Evolutionary conservation across 805 yeast genomes (phyloP).

Genomic region (Lipomyces sp.): DNA sequence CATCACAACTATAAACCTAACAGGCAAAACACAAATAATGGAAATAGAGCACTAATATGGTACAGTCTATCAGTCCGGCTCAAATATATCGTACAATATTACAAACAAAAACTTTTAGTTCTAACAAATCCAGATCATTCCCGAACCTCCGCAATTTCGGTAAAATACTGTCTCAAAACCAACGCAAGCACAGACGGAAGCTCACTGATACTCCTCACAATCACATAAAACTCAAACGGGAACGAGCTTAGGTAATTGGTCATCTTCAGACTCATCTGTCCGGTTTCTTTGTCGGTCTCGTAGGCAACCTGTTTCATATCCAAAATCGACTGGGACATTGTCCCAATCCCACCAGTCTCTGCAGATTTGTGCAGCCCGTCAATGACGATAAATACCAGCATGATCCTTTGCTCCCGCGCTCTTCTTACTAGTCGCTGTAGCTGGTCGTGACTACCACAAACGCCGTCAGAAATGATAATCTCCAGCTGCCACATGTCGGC

Average conservation of each 20-base stretch:
- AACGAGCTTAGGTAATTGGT: slow-evolving; percentile 86
- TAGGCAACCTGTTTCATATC: slow-evolving; percentile 94
- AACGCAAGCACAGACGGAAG: slow-evolving; percentile 89
- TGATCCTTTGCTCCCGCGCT: slow-evolving; percentile 88
- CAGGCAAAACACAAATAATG: too few species aligned
- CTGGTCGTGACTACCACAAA: slow-evolving; percentile 91
- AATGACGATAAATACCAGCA: slow-evolving; percentile 92
- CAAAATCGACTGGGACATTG: slow-evolving; percentile 73
- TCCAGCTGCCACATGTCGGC: slow-evolving; percentile 88
- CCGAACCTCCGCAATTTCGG: slow-evolving; percentile 60
- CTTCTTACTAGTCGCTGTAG: slow-evolving; percentile 82
- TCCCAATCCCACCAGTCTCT: not conserved
- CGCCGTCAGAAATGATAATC: slow-evolving; percentile 93
- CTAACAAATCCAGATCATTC: not conserved
- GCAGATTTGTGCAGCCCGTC: slow-evolving; percentile 71
- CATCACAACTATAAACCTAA: too few species aligned
- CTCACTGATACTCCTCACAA: slow-evolving; percentile 85
- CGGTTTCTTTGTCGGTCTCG: slow-evolving; percentile 54
- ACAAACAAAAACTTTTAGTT: not conserved
- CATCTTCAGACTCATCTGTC: slow-evolving; percentile 74
- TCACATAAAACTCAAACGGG: slow-evolving; percentile 97
- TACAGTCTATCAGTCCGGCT: too few species aligned
- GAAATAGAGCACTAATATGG: too few species aligned
- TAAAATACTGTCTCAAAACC: slow-evolving; percentile 89
- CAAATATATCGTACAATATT: not conserved